Evolutionary conservation across 139 green algal genomes (phyloP).

Genomic region (Coelastrella sp.): DNA sequence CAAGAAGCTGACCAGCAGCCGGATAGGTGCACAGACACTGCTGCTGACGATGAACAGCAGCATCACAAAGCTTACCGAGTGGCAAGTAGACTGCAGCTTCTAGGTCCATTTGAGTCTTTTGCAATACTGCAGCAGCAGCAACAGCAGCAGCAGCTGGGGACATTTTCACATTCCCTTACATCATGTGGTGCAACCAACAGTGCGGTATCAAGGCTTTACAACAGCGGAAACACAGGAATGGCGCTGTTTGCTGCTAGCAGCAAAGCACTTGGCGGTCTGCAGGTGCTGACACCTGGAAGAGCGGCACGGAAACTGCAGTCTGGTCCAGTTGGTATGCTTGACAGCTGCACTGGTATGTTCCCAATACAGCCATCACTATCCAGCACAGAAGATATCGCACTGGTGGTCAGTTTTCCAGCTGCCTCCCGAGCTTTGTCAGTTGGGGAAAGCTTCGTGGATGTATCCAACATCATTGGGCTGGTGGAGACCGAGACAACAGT

Average conservation of each 20-base stretch:
- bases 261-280: neutral
- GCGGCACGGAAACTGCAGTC: neutral
- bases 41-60: too few species aligned
- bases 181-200: too few species aligned
- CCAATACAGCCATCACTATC: neutral
- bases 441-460: neutral
- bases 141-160: neutral
- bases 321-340: neutral
- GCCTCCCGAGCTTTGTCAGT: constrained; percentile 23
- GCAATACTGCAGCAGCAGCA: neutral
- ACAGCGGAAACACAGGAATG: neutral
- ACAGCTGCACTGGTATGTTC: constrained; percentile 6
- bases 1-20: too few species aligned
- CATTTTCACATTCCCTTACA: too few species aligned
- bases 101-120: too few species aligned
- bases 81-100: too few species aligned
- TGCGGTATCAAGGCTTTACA: neutral
- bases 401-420: constrained; percentile 29
- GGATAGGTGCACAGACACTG: too few species aligned
- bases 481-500: neutral
- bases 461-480: constrained; percentile 8
- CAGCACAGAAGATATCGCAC: neutral
- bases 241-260: neutral
- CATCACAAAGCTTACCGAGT: too few species aligned
- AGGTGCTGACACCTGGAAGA: neutral